Base-by-base conservation (phyloP, 2,329 filamentous ascomycete genomes). In the Neonectria neomacrospora region DNA sequence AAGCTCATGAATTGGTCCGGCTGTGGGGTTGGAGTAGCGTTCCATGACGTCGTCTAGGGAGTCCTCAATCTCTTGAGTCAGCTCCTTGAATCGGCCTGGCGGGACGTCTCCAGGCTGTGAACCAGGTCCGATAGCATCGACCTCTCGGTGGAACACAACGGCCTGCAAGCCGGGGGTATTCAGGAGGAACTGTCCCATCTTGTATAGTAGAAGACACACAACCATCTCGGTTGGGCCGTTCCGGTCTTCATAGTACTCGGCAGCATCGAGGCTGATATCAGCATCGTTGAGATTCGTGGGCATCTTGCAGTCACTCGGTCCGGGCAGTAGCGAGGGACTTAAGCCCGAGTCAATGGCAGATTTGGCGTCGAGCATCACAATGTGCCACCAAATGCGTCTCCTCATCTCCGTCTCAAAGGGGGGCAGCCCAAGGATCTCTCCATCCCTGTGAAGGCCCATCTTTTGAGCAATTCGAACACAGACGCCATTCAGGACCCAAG, bases 361-460 rank as follows among this genome's bases (percentile, higher is more conserved):
- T 81, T 91, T 88, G 0, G 90, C 77, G 3, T 84, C 78, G 42
- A 87, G 77, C 9, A 90, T 80, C 18, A 37, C 65, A n/a, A 65
- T 62, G 4, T 83, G 80, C 82, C 86, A 89, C 85, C 88, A 90
- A 0, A 90, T 72, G 3, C 88, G 80, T 20, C 88, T 80, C 39
- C 88, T 80, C 75, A 89, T 84, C 71, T 90, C 87, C 1, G 82
- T 82, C 59, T 90, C 87, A 60, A 86, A 88, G 0, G 86, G 83
- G 0, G 82, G 79, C 5, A 90, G 76, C 1, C 80, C 81, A 39
- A 89, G 80, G 45, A 80, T 75, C 4, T 78, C 76, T 10, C 82
- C 81, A 55, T 90, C 87, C 3, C 85, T 82, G 68, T 90, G 88
- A 2, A 90, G 78, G 1, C 88, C 88, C 67, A 89, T 82, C 2